Conservation (phyloP, 2,329 filamentous ascomycete species). For the Hypoxylon sp. region DNA sequence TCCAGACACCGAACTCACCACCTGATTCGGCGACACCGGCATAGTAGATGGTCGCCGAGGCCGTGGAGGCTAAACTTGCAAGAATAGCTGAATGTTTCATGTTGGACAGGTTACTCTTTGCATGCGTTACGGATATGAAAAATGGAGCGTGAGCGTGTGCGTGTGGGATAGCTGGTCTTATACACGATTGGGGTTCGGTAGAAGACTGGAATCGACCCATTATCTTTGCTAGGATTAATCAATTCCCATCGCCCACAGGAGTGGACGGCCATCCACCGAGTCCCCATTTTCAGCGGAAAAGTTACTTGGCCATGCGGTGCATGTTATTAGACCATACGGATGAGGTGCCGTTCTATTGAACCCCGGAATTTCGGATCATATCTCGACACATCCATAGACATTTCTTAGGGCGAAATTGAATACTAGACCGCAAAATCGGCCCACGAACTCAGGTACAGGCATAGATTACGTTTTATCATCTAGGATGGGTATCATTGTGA, state of each 20-base stretch:
- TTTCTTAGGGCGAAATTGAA: slow-evolving; percentile 1
- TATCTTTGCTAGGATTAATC: slow-evolving; percentile 2
- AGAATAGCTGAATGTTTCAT: slow-evolving; percentile 39
- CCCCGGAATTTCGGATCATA: slow-evolving; percentile 8
- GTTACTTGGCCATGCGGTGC: neutral
- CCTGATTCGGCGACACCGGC: slow-evolving; percentile 58
- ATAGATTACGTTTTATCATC: slow-evolving; percentile 16
- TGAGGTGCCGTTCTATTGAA: slow-evolving; percentile 1
- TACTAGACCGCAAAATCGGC: neutral
- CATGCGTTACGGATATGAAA: too few species aligned
- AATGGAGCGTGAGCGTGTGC: too few species aligned
- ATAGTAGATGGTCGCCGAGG: slow-evolving; percentile 56
- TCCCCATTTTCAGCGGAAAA: neutral
- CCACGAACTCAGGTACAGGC: neutral
- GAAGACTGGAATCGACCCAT: neutral
- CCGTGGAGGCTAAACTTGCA: slow-evolving; percentile 37
- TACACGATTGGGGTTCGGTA: neutral
- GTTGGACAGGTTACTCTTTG: slow-evolving; percentile 2
- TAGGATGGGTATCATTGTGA: slow-evolving; percentile 40
- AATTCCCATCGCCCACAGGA: neutral
- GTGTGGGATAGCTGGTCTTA: too few species aligned
- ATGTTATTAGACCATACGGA: neutral
- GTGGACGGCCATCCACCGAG: neutral
- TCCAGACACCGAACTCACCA: slow-evolving; percentile 58
- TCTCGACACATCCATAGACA: neutral